Evolutionary conservation across 1,284 basidiomycete species (phyloP).

Genomic region (Pseudozyma sp.): DNA sequence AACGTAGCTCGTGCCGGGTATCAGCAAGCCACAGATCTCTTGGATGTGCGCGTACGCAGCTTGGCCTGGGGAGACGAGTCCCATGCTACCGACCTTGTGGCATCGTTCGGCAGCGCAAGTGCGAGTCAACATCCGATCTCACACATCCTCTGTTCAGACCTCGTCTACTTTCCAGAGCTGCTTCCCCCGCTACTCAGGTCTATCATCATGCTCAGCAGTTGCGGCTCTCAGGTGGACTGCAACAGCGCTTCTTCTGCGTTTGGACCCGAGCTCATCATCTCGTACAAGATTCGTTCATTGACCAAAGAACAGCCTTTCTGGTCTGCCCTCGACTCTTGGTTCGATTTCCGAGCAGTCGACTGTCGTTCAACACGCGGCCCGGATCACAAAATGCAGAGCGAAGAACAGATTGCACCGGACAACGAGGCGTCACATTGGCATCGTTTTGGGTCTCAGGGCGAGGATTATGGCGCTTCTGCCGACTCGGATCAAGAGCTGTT

Average conservation of each 20-base stretch:
- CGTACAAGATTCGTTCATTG: constrained; percentile 80
- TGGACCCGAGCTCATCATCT: constrained; percentile 57
- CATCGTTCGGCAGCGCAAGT: not conserved
- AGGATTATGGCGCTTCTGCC: constrained; percentile 26
- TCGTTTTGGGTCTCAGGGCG: constrained; percentile 28
- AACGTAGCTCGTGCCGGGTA: constrained; percentile 48
- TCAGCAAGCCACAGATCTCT: constrained; percentile 6
- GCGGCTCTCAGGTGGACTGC: not conserved
- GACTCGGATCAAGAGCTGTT: constrained; percentile 54
- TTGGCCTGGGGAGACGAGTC: constrained; percentile 60
- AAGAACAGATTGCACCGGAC: not conserved
- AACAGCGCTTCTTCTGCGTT: not conserved
- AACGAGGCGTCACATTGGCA: constrained; percentile 15
- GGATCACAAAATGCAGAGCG: not conserved
- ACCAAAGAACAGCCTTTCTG: constrained; percentile 83
- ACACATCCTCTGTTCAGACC: constrained; percentile 65
- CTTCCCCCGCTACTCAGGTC: constrained; percentile 62
- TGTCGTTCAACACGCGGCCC: constrained; percentile 20
- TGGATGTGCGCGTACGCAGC: constrained; percentile 39
- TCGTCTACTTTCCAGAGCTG: constrained; percentile 67
- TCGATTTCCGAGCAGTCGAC: constrained; percentile 76
- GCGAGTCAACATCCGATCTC: constrained; percentile 26
- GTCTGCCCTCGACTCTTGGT: constrained; percentile 84
- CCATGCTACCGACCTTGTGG: constrained; percentile 31
- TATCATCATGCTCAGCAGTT: constrained; percentile 54